Evolutionary conservation across 352 stramenopile genomes (phyloP), one percentile per base, ranked within the genome.

Genomic region (Phytopythium aichiense): DNA sequence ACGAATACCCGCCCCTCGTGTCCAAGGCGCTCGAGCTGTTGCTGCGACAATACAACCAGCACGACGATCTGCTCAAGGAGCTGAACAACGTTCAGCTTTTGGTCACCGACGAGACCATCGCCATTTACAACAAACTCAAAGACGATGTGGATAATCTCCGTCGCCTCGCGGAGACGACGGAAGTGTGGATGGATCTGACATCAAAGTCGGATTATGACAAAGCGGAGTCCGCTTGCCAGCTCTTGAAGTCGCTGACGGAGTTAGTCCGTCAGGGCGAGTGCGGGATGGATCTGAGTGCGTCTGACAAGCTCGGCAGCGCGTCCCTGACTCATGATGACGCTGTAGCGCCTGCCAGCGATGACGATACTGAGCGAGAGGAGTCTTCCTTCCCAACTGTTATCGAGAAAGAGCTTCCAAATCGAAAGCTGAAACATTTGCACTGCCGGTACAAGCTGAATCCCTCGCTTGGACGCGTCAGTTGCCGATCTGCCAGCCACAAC

Each of bases 141-240:
- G 78, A 80, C 33, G 77, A 91, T 40, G 79, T 91, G 11, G 76
- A 91, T 33, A 72, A 76, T 46, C 63, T 91, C 12, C 77, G 78
- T 4, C 67, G 75, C 11, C 64, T 91, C 1, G 82, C 79, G 13
- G 82, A 91, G 64, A 89, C 82, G 33, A 91, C 82, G 13, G 82
- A 91, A 73, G 78, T 91, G 4, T 91, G 82, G 82, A 88, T 91
- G 79, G 82, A 91, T 72, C 66, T 91, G 31, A 91, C 82, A 3
- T 89, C 79, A 7, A 80, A 82, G 38, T 83, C 76, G 1, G 82
- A 91, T 58, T 89, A 84, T 45, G 79, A 89, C 28, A 87, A 81
- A 42, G 79, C 80, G 8, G 60, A 77, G 5, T 70, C 63, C 7
- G 71, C 82, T 15, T 89, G 78, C 48, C 31, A 71, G 38, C 48